Evolutionary conservation across 2,329 filamentous ascomycete genomes (phyloP).

Genomic region (Helotiales sp.): DNA sequence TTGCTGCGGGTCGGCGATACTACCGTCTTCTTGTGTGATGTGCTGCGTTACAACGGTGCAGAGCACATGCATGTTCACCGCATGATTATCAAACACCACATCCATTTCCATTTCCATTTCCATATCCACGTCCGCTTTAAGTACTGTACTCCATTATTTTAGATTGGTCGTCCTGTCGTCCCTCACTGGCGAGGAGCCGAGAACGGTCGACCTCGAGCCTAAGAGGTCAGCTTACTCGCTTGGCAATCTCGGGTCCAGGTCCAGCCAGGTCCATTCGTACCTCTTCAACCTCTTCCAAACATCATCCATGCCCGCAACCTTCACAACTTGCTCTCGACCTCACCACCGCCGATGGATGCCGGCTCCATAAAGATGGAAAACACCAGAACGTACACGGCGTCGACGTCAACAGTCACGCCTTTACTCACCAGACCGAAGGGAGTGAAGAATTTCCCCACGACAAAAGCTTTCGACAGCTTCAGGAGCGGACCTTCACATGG

Average conservation of each 20-base stretch:
- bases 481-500: conserved; percentile 29
- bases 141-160: not conserved
- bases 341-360: conserved; percentile 14
- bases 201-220: conserved; percentile 11
- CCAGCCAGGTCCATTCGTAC: not conserved
- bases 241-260: conserved; percentile 6
- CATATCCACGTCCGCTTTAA: not conserved
- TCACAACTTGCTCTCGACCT: not conserved
- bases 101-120: no score
- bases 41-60: not conserved
- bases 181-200: not conserved
- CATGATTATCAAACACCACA: conserved; percentile 3
- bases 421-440: conserved; percentile 33
- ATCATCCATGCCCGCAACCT: conserved; percentile 1
- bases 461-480: conserved; percentile 39
- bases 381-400: conserved; percentile 31
- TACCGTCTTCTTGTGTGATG: not conserved
- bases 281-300: not conserved
- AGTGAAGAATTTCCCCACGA: conserved; percentile 25
- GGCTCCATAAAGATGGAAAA: conserved; percentile 27
- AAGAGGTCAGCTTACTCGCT: conserved; percentile 8
- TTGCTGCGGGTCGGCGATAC: not conserved
- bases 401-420: conserved; percentile 37
- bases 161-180: no score
- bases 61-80: not conserved